Conservation (phyloP, 495 filamentous ascomycete species). For the Penicillium cataractarum region DNA sequence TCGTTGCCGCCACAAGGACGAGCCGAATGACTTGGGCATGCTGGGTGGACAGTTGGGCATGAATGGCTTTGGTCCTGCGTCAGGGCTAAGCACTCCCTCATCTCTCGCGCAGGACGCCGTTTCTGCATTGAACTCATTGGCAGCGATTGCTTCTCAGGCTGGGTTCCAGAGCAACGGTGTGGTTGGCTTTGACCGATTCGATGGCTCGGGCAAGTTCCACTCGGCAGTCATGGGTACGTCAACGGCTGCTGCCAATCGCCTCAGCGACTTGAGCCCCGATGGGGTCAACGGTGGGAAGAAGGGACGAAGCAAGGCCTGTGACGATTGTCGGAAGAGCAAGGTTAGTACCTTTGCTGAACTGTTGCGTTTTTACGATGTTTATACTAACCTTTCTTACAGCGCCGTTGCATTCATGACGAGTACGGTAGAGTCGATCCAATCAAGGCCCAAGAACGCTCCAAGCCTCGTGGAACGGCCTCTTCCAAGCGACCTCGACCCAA, state of each 20-base stretch:
- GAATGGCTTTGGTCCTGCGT: constrained; percentile 35
- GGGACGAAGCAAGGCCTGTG: constrained; percentile 64
- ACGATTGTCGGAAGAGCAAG: constrained; percentile 71
- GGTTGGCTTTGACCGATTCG: constrained; percentile 33
- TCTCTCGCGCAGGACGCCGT: constrained; percentile 50
- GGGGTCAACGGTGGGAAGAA: constrained; percentile 48
- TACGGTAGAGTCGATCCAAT: constrained; percentile 64
- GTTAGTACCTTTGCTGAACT: constrained; percentile 35
- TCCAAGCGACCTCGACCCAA: constrained; percentile 51
- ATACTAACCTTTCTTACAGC: constrained; percentile 42
- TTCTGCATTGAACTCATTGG: constrained; percentile 48
- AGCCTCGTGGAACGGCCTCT: constrained; percentile 56
- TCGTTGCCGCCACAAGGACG: constrained; percentile 58
- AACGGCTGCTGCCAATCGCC: constrained; percentile 31
- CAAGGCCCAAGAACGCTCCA: constrained; percentile 61
- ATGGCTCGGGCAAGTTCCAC: constrained; percentile 32
- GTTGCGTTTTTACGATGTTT: background rate
- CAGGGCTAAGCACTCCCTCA: constrained; percentile 37
- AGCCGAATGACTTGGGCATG: constrained; percentile 37
- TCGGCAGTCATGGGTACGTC: constrained; percentile 35
- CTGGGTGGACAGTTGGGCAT: constrained; percentile 34
- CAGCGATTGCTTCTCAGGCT: constrained; percentile 47
- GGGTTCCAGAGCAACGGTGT: constrained; percentile 35
- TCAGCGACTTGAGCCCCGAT: constrained; percentile 43
- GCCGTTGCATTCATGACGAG: constrained; percentile 70